Evolutionary conservation across 495 filamentous ascomycete species (phyloP).

Genomic region (Lasiosphaeris hirsuta): DNA sequence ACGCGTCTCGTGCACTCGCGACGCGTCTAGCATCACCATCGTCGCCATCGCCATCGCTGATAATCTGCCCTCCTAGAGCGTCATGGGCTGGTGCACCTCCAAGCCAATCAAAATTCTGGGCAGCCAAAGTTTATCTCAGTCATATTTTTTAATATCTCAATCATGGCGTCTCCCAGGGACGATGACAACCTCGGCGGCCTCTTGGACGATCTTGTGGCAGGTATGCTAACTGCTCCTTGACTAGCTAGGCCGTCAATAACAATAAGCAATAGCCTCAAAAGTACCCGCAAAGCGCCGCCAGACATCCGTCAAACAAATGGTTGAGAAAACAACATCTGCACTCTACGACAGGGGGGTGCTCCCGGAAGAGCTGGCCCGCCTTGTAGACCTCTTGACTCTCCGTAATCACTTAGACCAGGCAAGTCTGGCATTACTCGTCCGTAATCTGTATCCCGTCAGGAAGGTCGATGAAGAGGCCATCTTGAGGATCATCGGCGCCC

Average conservation of each 20-base stretch:
- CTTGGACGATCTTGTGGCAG: slow-evolving; percentile 26
- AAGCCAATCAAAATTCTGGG: no score
- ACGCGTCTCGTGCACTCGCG: no score
- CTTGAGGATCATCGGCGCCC: slow-evolving; percentile 64
- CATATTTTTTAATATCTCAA: background rate
- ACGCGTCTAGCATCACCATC: no score
- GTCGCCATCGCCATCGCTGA: no score
- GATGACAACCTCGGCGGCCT: slow-evolving; percentile 17
- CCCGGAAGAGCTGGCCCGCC: slow-evolving; percentile 51
- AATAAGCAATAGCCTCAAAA: slow-evolving; percentile 40
- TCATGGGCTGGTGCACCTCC: no score
- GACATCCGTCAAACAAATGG: slow-evolving; percentile 39
- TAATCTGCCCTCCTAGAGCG: no score
- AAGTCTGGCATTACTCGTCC: slow-evolving; percentile 61
- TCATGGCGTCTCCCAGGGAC: background rate
- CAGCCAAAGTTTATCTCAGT: no score
- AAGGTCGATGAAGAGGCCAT: slow-evolving; percentile 60
- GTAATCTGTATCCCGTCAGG: slow-evolving; percentile 68
- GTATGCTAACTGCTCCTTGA: slow-evolving; percentile 9
- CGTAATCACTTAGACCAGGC: slow-evolving; percentile 73
- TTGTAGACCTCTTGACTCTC: slow-evolving; percentile 64
- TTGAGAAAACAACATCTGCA: slow-evolving; percentile 45
- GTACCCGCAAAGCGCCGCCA: slow-evolving; percentile 47
- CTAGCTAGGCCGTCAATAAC: slow-evolving; percentile 7
- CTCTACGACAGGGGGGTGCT: slow-evolving; percentile 68